phyloP scores from a whole-genome alignment of 2,329 filamentous ascomycete species.

The Colletotrichum destructivum region DNA sequence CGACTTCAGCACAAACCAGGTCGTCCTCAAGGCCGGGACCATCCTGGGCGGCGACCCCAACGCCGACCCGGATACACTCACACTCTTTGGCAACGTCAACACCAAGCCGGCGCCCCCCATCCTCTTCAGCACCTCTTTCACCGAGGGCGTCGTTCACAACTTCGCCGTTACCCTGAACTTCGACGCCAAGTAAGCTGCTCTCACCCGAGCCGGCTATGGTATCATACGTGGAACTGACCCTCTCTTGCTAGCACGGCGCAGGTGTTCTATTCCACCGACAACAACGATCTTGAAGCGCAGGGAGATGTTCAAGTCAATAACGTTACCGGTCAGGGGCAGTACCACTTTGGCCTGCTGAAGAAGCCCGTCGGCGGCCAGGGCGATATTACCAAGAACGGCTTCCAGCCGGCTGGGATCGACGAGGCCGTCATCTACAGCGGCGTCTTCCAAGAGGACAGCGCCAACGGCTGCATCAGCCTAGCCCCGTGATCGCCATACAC shows the following conservation, averaged over 20 bases:
- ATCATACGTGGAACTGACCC: not conserved
- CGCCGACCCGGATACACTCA: slow-evolving; percentile 57
- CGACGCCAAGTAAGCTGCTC: slow-evolving; percentile 62
- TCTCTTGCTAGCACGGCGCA: slow-evolving; percentile 63
- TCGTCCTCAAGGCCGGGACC: slow-evolving; percentile 70
- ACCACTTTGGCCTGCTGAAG: slow-evolving; percentile 75
- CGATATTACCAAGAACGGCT: slow-evolving; percentile 61
- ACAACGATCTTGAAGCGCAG: slow-evolving; percentile 61
- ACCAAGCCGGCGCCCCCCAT: slow-evolving; percentile 53
- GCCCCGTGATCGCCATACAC: slow-evolving; percentile 2
- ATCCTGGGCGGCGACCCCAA: slow-evolving; percentile 57
- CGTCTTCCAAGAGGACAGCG: slow-evolving; percentile 67
- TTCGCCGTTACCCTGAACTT: slow-evolving; percentile 74
- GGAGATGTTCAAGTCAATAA: slow-evolving; percentile 64
- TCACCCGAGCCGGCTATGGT: not conserved
- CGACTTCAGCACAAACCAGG: slow-evolving; percentile 65
- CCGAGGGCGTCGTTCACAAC: slow-evolving; percentile 70
- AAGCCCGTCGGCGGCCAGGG: slow-evolving; percentile 65
- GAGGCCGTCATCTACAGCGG: slow-evolving; percentile 69
- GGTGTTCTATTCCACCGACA: slow-evolving; percentile 69
- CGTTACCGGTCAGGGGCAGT: slow-evolving; percentile 71
- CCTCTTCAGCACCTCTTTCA: slow-evolving; percentile 67
- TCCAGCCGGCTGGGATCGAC: slow-evolving; percentile 63
- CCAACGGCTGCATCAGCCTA: slow-evolving; percentile 43
- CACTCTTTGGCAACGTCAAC: slow-evolving; percentile 64